phyloP scores from a whole-genome alignment of 345 rosid species.

The Aurinia saxatilis region DNA sequence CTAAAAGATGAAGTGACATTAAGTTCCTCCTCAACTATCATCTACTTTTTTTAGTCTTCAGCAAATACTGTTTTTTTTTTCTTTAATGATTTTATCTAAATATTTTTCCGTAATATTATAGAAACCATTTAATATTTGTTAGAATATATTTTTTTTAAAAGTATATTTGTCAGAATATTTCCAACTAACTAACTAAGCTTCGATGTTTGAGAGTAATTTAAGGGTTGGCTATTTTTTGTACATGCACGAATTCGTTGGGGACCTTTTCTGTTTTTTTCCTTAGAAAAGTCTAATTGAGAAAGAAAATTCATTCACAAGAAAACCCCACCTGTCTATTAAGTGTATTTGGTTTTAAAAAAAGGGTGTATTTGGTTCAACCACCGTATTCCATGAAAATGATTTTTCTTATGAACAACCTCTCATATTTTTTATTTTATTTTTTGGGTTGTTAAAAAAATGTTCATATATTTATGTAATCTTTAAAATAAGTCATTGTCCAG shows the following conservation, averaged over 20 bases:
- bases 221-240: neutral
- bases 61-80: neutral
- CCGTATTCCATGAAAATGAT: conserved; percentile 13
- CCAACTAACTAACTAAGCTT: conserved; percentile 15
- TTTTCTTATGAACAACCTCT: neutral
- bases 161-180: neutral
- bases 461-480: neutral
- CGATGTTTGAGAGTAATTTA: neutral
- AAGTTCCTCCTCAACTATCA: conserved; percentile 22
- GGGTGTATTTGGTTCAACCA: conserved; percentile 17
- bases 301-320: conserved; percentile 1
- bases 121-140: neutral
- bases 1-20: conserved; percentile 14
- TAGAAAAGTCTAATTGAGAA: neutral
- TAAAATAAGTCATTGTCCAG: neutral
- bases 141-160: too few relatives aligned
- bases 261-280: neutral
- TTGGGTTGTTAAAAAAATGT: neutral
- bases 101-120: neutral
- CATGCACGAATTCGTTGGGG: conserved; percentile 1
- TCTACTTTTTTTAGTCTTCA: neutral
- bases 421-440: neutral
- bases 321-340: conserved; percentile 8
- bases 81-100: neutral
- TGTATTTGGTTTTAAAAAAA: neutral